Conservation (phyloP, 345 rosid species). For the Conringia planisiliqua region DNA sequence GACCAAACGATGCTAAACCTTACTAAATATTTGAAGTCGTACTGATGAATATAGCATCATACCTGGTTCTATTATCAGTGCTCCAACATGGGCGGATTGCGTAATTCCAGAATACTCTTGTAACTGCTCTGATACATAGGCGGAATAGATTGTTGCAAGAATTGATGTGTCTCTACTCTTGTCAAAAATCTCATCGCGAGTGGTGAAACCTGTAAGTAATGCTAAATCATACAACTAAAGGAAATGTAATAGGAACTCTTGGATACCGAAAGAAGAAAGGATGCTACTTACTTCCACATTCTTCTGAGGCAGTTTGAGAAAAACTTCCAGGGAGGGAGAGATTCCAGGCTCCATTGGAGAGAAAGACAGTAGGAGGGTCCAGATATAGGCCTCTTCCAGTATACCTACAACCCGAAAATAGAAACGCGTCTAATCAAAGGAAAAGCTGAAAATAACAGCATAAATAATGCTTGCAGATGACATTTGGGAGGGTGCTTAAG, state of each 20-base stretch:
- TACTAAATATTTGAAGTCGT: not conserved
- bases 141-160: slow-evolving; percentile 58
- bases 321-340: slow-evolving; percentile 62
- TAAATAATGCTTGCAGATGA: not conserved
- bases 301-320: slow-evolving; percentile 24
- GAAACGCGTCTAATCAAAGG: not conserved
- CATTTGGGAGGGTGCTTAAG: no score
- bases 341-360: slow-evolving; percentile 57
- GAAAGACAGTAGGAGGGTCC: slow-evolving; percentile 82
- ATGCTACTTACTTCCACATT: slow-evolving; percentile 44
- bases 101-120: slow-evolving; percentile 33
- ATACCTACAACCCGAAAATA: slow-evolving; percentile 51
- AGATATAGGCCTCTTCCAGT: slow-evolving; percentile 90
- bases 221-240: not conserved
- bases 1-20: not conserved
- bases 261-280: not conserved
- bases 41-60: slow-evolving; percentile 24
- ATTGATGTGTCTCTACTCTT: slow-evolving; percentile 58
- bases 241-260: no score
- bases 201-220: slow-evolving; percentile 51
- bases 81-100: slow-evolving; percentile 52
- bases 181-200: slow-evolving; percentile 63
- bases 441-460: not conserved
- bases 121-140: slow-evolving; percentile 57
- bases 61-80: slow-evolving; percentile 95